phyloP scores from a whole-genome alignment of 108 stramenopile species.

The Cyclotella sp. region DNA sequence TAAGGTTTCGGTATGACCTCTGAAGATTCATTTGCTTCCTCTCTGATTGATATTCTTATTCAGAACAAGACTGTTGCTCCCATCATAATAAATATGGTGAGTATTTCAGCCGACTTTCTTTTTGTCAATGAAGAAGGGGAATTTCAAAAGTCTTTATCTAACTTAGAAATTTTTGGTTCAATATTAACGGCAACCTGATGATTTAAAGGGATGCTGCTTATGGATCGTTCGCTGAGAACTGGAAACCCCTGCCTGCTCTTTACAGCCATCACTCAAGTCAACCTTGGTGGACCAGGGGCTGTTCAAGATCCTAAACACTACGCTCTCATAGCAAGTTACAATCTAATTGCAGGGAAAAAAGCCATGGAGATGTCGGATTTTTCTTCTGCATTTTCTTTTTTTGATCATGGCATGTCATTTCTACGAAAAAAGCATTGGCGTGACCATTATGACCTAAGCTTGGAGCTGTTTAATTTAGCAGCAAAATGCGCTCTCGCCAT shows the following conservation, averaged over 20 bases:
- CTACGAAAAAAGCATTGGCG: conserved; percentile 26
- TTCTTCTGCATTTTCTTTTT: conserved; percentile 23
- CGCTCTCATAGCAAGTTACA: conserved; percentile 6
- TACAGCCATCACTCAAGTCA: conserved; percentile 30
- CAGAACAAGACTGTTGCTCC: too few species aligned
- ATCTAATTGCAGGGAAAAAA: conserved; percentile 32
- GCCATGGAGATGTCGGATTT: conserved; percentile 44
- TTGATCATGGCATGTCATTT: conserved; percentile 40
- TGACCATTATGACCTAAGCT: conserved; percentile 20
- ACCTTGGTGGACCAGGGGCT: conserved; percentile 30
- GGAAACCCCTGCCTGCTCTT: conserved; percentile 9
- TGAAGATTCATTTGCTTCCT: too few species aligned
- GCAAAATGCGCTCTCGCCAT: conserved; percentile 12
- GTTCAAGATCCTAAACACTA: background rate
- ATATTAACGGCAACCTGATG: too few species aligned
- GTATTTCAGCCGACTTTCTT: too few species aligned
- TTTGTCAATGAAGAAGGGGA: too few species aligned
- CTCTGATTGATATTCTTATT: too few species aligned
- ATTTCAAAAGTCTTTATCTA: too few species aligned
- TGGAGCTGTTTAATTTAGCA: conserved; percentile 8
- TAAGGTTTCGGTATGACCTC: too few species aligned
- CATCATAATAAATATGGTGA: too few species aligned
- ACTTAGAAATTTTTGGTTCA: too few species aligned
- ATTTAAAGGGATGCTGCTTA: background rate
- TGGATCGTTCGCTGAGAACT: background rate